These are phyloP conservation scores for Butyriboletus loyo DNA, from an alignment of 768 basidiomycete genomes.

Conservation along the genomic window DNA sequence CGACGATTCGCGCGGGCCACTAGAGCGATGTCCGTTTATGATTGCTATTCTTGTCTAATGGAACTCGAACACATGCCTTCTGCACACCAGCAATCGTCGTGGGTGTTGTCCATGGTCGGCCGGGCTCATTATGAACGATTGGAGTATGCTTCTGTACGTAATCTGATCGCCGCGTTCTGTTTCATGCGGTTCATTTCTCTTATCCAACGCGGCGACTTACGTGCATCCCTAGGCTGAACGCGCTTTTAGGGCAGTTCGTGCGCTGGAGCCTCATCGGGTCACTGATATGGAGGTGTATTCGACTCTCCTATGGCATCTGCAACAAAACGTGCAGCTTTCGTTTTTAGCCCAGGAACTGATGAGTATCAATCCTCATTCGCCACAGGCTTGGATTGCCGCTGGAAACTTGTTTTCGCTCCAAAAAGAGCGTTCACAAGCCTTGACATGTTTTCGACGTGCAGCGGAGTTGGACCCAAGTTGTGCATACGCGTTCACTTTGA, in stretches of 20 bases:
- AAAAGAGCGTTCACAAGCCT: conserved; percentile 89
- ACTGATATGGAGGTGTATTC: conserved; percentile 97
- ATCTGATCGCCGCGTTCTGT: conserved; percentile 11
- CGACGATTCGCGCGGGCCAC: conserved; percentile 79
- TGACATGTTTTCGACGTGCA: conserved; percentile 93
- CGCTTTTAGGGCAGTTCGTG: conserved; percentile 78
- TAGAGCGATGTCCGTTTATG: conserved; percentile 71
- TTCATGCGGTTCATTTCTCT: conserved; percentile 16
- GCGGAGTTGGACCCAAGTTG: conserved; percentile 84
- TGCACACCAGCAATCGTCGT: conserved; percentile 69
- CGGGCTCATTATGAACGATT: conserved; percentile 87
- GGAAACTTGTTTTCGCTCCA: conserved; percentile 95
- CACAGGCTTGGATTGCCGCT: conserved; percentile 94
- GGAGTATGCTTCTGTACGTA: conserved; percentile 82
- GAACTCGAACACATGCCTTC: conserved; percentile 75
- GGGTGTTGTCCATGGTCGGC: conserved; percentile 79
- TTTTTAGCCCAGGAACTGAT: conserved; percentile 92
- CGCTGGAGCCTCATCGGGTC: conserved; percentile 85
- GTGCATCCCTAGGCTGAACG: conserved; percentile 69
- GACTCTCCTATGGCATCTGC: conserved; percentile 93
- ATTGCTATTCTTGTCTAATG: conserved; percentile 69
- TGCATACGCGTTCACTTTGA: conserved; percentile 94
- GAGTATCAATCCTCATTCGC: conserved; percentile 73
- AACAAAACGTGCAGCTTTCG: conserved; percentile 79
- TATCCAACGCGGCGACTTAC: conserved; percentile 6